Conservation (phyloP, 2,329 filamentous ascomycete genomes). For the Hirsutella thompsonii region DNA sequence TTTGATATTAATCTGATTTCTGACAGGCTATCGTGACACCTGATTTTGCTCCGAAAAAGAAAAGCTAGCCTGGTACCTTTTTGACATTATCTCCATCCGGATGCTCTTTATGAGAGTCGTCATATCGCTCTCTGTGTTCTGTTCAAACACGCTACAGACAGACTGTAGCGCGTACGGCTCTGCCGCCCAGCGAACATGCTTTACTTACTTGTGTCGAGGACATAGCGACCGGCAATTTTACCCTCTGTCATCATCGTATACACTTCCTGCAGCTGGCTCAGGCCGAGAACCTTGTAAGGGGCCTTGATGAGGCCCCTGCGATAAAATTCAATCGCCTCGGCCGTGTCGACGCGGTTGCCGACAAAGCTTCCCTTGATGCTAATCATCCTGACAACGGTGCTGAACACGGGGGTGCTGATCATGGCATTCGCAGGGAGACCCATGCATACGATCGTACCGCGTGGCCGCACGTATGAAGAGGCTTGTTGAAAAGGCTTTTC, state of each 20-base stretch:
- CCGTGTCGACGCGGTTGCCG: constrained; percentile 77
- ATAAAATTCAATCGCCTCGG: constrained; percentile 88
- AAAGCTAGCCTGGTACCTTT: too few relatives aligned
- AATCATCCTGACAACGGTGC: constrained; percentile 82
- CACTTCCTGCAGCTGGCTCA: constrained; percentile 69
- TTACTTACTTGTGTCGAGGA: constrained; percentile 60
- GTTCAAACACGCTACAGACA: too few relatives aligned
- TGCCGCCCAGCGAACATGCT: too few relatives aligned
- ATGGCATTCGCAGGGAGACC: constrained; percentile 72
- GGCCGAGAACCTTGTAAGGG: constrained; percentile 73
- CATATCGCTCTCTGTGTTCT: too few relatives aligned
- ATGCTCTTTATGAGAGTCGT: too few relatives aligned
- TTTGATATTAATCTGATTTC: too few relatives aligned
- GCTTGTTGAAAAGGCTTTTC: constrained; percentile 97
- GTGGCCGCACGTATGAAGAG: constrained; percentile 71
- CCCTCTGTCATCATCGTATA: constrained; percentile 62
- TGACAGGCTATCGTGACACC: too few relatives aligned
- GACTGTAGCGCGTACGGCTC: too few relatives aligned
- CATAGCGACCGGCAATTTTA: constrained; percentile 66
- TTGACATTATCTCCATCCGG: too few relatives aligned
- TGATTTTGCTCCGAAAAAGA: too few relatives aligned
- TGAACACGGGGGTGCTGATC: constrained; percentile 76
- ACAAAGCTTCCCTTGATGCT: constrained; percentile 88
- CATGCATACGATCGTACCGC: constrained; percentile 76
- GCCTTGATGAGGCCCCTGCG: constrained; percentile 70